Conservation (phyloP, 495 filamentous ascomycete genomes). For the Penicillium chermesinum region DNA sequence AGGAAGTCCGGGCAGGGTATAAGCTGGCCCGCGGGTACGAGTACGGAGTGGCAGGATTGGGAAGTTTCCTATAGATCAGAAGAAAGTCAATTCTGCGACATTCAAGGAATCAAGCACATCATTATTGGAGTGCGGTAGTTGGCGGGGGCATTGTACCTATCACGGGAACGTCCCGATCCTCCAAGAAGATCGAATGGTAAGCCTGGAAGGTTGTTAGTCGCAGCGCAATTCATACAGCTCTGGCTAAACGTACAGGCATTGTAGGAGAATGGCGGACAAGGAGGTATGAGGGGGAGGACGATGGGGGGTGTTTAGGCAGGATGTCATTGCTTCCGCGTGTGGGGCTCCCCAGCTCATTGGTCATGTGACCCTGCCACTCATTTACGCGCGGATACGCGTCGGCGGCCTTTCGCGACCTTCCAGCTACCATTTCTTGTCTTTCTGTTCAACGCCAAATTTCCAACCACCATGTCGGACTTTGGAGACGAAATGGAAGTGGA, state of each 20-base stretch:
- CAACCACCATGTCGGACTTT: conserved; percentile 73
- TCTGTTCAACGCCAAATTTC: neutral
- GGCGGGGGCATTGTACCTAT: conserved; percentile 47
- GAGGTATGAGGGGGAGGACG: conserved; percentile 16
- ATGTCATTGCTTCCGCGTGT: conserved; percentile 35
- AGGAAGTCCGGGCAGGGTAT: conserved; percentile 71
- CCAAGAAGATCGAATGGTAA: conserved; percentile 91
- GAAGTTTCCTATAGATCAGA: conserved; percentile 66
- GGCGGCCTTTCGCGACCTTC: conserved; percentile 11
- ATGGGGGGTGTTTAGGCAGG: conserved; percentile 24
- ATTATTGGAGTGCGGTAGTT: conserved; percentile 8
- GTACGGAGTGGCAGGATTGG: conserved; percentile 92
- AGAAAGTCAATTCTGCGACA: conserved; percentile 7
- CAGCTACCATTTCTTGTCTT: neutral
- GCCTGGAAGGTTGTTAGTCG: conserved; percentile 48
- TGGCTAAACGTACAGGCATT: conserved; percentile 45
- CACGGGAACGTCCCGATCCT: conserved; percentile 64
- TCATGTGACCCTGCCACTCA: conserved; percentile 32
- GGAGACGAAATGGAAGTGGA: conserved; percentile 89
- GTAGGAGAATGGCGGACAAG: conserved; percentile 18
- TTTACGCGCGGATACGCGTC: conserved; percentile 43
- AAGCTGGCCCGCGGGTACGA: conserved; percentile 84
- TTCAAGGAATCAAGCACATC: neutral
- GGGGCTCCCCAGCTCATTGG: conserved; percentile 38
- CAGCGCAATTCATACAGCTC: neutral